Evolutionary conservation across 2,329 filamentous ascomycete genomes (phyloP), one percentile per base, ranked within the genome.

Genomic region (Monosporascus sp.): DNA sequence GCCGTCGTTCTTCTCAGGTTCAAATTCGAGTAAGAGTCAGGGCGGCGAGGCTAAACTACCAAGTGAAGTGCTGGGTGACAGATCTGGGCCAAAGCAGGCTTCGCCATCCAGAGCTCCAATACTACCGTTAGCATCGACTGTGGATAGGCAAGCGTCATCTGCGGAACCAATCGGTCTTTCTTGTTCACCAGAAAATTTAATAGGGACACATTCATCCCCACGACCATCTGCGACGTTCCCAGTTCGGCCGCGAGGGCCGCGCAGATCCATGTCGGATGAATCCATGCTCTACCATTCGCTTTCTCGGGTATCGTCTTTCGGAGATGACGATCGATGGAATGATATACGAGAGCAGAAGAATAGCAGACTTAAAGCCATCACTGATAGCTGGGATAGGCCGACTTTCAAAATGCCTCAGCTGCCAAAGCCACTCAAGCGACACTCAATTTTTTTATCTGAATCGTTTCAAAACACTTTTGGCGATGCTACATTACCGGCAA

Each of bases 321-420:
- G 92, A 2, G 90, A 97, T 65, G 89, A 93, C 62, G 83, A 84
- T 40, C 81, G 86, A 45, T 97, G 94, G 68, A 82, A 88, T 49
- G 78, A 94, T 68, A 84, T 96, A 14, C 83, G 86, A 44, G 88
- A 90, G 56, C 89, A 94, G 74, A 87, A 93, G 60, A 97, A 97
- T 64, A 91, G 88, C 61, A 82, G 93, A 43, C 79, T 94, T 65
- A 96, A 96, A 72, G 93, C 93, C 5, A 89, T 97, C 67, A 88
- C 86, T 65, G 92, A 97, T 67, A 95, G 88, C 65, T 83, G 91
- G 65, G 91, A 96, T 62, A 74, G 80, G 41, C 89, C 91, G 2
- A 89, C 85, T 51, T 87, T 92, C 70, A 89, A 85, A 64, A 78
- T 91, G 65, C 82, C 82, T 2, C 79, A 79, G 56, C 70, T 88